These are phyloP conservation scores for Gelatoporia subvermispora DNA, from an alignment of 768 basidiomycete genomes.

Conservation along the genomic window DNA sequence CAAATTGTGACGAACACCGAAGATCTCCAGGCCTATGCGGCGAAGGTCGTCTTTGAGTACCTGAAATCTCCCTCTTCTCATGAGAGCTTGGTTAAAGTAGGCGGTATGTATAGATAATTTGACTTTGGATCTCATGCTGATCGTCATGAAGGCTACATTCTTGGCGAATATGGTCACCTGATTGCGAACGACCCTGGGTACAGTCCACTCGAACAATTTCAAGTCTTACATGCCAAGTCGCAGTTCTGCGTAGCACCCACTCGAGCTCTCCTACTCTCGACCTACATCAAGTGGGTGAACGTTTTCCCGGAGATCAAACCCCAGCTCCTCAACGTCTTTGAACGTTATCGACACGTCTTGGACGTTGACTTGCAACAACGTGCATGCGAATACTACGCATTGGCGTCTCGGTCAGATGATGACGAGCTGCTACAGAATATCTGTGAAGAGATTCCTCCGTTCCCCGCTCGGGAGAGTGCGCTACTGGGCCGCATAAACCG, in stretches of 20 bases:
- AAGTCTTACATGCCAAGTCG: constrained; percentile 87
- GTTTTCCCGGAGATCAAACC: constrained; percentile 98
- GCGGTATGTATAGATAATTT: constrained; percentile 48
- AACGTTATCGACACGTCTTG: constrained; percentile 94
- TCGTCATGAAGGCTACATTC: constrained; percentile 68
- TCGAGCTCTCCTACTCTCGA: constrained; percentile 87
- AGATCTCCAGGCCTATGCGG: constrained; percentile 94
- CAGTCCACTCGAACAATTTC: constrained; percentile 92
- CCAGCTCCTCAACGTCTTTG: constrained; percentile 90
- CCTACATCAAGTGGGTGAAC: constrained; percentile 99
- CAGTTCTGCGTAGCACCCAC: constrained; percentile 92
- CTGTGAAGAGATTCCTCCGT: constrained; percentile 99
- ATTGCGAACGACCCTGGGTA: constrained; percentile 94
- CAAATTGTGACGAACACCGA: constrained; percentile 99
- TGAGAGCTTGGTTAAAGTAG: constrained; percentile 94
- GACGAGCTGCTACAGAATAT: constrained; percentile 92
- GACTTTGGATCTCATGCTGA: neutral
- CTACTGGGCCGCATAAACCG: constrained; percentile 82
- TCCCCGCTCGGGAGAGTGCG: constrained; percentile 91
- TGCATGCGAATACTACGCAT: constrained; percentile 93
- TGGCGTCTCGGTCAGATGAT: constrained; percentile 80
- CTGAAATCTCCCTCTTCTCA: constrained; percentile 81
- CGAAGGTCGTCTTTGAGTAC: constrained; percentile 86
- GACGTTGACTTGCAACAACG: constrained; percentile 97
- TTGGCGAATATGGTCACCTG: constrained; percentile 97